Evolutionary conservation across 2,329 filamentous ascomycete genomes (phyloP).

Genomic region (Neoscytalidium dimidiatum): DNA sequence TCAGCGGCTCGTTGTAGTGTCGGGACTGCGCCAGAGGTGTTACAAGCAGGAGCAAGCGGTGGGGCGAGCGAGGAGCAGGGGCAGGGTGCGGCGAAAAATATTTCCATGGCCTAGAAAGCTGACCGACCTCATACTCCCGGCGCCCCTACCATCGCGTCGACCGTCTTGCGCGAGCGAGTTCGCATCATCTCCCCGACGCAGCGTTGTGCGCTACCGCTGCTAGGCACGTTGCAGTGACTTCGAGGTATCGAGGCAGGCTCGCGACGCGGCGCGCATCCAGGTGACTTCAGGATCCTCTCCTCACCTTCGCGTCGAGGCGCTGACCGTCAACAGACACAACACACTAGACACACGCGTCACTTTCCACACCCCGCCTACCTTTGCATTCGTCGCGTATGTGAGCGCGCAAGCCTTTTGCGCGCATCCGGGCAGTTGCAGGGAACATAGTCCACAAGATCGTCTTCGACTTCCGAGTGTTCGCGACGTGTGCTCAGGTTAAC

Average conservation of each 20-base stretch:
- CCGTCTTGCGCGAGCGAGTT: conserved; percentile 3
- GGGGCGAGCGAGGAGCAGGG: not conserved
- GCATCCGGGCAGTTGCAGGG: not conserved
- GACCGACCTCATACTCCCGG: conserved; percentile 9
- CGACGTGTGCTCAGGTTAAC: not conserved
- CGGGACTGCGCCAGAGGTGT: not conserved
- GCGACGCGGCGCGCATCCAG: not conserved
- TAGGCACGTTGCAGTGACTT: not conserved
- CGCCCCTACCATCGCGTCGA: conserved; percentile 16
- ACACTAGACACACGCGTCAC: conserved; percentile 8
- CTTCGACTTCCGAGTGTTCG: not conserved
- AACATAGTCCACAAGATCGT: not conserved
- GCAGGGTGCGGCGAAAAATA: conserved; percentile 11
- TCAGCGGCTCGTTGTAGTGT: not conserved
- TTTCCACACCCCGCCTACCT: not conserved
- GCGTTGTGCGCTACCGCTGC: not conserved
- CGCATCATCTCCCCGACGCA: not conserved
- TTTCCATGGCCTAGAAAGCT: conserved; percentile 4
- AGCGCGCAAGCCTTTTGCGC: not conserved
- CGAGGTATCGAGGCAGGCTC: not conserved
- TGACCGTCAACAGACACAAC: conserved; percentile 17
- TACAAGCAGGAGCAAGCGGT: not conserved
- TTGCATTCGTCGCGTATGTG: not conserved
- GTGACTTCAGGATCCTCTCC: not conserved
- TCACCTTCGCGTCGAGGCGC: not conserved